These are phyloP conservation scores for Thozetella sp. DNA, from an alignment of 495 filamentous ascomycete genomes.

Conservation along the genomic window DNA sequence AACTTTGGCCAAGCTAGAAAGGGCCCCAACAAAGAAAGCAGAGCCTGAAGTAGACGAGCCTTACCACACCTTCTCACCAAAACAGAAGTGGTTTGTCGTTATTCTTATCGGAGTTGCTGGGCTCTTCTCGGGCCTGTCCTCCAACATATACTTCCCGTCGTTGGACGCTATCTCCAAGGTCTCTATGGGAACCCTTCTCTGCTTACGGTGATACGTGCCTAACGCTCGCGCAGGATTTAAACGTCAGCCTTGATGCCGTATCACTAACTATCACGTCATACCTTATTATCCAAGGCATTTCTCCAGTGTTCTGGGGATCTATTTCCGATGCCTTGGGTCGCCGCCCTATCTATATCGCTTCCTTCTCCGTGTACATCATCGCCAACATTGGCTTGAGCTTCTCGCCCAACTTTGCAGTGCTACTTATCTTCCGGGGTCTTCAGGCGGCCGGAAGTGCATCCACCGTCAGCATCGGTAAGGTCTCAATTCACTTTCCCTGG, in stretches of 20 bases:
- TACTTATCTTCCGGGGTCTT: constrained; percentile 53
- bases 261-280: constrained; percentile 57
- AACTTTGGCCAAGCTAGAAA: background rate
- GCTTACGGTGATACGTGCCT: background rate
- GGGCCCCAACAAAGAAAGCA: background rate
- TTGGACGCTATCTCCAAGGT: constrained; percentile 42
- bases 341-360: constrained; percentile 51
- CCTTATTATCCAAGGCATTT: constrained; percentile 50
- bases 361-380: constrained; percentile 52
- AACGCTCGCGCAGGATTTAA: constrained; percentile 25
- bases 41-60: background rate
- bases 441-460: constrained; percentile 55
- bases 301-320: constrained; percentile 49
- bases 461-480: constrained; percentile 47
- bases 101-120: constrained; percentile 6
- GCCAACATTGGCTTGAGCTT: constrained; percentile 57
- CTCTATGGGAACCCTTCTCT: background rate
- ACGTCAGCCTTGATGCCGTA: constrained; percentile 45
- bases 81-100: constrained; percentile 8
- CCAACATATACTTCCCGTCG: constrained; percentile 63
- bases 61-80: constrained; percentile 3
- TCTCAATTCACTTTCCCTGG: constrained; percentile 5
- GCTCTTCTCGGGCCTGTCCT: constrained; percentile 36
- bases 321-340: constrained; percentile 51
- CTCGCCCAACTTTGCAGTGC: constrained; percentile 47